Percentiles rank a stretch among this genome's conserved stretches.
phyloP scores from a whole-genome alignment of 331 rosid genomes.

The Rhamnella rubrinervis region DNA sequence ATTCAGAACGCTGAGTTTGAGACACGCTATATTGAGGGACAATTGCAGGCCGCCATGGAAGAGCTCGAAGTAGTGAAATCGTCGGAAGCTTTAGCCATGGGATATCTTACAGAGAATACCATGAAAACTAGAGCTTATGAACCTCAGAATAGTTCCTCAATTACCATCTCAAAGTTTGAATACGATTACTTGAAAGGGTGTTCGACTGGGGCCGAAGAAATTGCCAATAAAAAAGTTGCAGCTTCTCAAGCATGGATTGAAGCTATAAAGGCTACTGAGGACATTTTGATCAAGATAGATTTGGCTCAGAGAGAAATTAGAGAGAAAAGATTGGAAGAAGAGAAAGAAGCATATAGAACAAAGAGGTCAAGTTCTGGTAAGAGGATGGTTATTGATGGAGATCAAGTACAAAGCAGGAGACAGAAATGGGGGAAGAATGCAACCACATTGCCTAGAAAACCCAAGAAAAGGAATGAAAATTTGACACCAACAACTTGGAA shows the following conservation, averaged over 20 bases:
- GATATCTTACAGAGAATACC: conserved; percentile 54
- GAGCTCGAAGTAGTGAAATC: conserved; percentile 69
- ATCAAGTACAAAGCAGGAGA: conserved; percentile 32
- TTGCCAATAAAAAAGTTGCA: conserved; percentile 81
- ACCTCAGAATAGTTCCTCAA: conserved; percentile 52
- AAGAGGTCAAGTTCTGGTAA: conserved; percentile 37
- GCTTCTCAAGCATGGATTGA: conserved; percentile 87
- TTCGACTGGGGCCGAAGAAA: conserved; percentile 69
- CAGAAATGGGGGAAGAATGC: conserved; percentile 48
- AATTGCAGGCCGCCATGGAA: conserved; percentile 52
- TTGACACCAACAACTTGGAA: conserved; percentile 32
- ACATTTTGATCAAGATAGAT: conserved; percentile 54
- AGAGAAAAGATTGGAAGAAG: conserved; percentile 45
- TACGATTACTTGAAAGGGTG: conserved; percentile 67
- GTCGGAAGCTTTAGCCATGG: conserved; percentile 61
- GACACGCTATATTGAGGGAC: conserved; percentile 57
- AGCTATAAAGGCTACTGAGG: conserved; percentile 92
- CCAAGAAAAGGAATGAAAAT: conserved; percentile 33
- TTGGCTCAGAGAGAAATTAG: conserved; percentile 54
- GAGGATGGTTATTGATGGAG: conserved; percentile 40
- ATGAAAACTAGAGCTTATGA: conserved; percentile 54
- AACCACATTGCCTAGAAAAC: conserved; percentile 39
- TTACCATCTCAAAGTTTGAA: conserved; percentile 80
- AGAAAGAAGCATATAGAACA: conserved; percentile 34
- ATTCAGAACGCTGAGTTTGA: conserved; percentile 50